Conservation (phyloP, 2,329 filamentous ascomycete genomes). For the Tolypocladium cylindrosporum region DNA sequence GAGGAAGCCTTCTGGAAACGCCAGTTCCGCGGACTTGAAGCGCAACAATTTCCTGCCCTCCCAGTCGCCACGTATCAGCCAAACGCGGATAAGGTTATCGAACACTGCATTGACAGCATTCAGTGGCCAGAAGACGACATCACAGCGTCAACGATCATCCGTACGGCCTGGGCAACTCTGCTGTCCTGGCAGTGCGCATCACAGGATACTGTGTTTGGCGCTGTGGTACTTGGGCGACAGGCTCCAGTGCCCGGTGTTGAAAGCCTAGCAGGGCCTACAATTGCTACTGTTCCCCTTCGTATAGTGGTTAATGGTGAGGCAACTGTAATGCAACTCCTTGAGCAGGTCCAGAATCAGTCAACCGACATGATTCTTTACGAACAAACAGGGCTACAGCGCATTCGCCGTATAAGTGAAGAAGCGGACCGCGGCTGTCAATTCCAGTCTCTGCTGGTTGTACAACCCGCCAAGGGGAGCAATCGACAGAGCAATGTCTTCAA, state of each 20-base stretch:
- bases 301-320: background rate
- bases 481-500: background rate
- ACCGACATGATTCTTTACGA: background rate
- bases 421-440: background rate
- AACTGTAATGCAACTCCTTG: background rate
- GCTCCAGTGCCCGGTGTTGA: background rate
- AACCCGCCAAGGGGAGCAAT: background rate
- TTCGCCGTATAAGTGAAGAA: background rate
- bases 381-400: background rate
- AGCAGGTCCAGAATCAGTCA: background rate
- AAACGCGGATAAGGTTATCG: background rate
- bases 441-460: background rate
- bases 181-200: background rate
- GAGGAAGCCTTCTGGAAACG: background rate
- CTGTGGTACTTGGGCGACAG: background rate
- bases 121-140: background rate
- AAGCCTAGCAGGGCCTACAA: background rate
- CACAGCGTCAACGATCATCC: background rate
- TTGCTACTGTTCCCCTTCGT: background rate
- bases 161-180: background rate
- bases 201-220: background rate
- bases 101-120: background rate
- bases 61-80: background rate
- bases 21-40: background rate
- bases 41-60: background rate